A percentile compares a stretch with the other conserved stretches of the same genome.
Conservation (phyloP, 2,329 filamentous ascomycete species). For the Colletotrichum lentis region DNA sequence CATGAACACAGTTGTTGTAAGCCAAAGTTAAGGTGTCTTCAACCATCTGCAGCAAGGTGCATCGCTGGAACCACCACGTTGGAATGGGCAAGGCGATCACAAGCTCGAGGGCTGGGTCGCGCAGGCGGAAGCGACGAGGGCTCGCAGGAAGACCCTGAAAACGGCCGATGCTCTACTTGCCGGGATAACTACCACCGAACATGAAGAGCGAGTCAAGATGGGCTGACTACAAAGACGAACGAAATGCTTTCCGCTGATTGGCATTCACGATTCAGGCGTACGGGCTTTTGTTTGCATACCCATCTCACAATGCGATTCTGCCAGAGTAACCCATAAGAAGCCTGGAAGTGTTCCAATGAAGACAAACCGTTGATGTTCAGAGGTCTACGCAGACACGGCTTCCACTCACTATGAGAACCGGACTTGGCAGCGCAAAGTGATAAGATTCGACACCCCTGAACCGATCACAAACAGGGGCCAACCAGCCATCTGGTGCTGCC, state of each 20-base stretch:
- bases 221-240: slow-evolving; percentile 32
- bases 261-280: not conserved
- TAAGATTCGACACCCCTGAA: not conserved
- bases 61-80: not conserved
- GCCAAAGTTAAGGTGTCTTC: not conserved
- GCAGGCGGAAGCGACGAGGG: not conserved
- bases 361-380: not conserved
- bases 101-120: not conserved
- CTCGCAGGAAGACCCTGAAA: not conserved
- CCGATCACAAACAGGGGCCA: slow-evolving; percentile 10
- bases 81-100: not conserved
- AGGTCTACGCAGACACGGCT: too few species aligned
- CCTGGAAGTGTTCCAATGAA: not conserved
- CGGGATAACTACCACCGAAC: not conserved
- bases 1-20: too few species aligned
- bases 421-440: not conserved
- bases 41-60: not conserved
- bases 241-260: slow-evolving; percentile 11
- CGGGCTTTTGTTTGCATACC: not conserved
- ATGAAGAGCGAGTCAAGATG: slow-evolving; percentile 27
- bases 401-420: too few species aligned
- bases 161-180: not conserved
- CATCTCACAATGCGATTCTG: not conserved
- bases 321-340: not conserved
- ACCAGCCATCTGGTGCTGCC: not conserved